Evolutionary conservation across 495 filamentous ascomycete species (phyloP).

Genomic region (Xylaria flabelliformis): DNA sequence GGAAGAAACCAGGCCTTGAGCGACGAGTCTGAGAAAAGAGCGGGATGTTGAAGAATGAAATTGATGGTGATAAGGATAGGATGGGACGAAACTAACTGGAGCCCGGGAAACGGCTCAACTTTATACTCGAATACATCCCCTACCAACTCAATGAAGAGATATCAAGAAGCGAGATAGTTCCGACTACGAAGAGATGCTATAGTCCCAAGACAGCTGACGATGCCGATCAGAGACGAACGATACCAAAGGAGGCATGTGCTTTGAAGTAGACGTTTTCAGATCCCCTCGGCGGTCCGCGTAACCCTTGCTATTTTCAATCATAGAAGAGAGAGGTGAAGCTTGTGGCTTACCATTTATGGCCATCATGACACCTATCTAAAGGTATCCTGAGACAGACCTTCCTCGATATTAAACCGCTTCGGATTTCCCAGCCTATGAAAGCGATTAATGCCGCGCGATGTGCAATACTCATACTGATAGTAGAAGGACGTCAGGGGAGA

Average conservation of each 20-base stretch:
- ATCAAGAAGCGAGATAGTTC: not conserved
- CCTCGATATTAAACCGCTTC: not conserved
- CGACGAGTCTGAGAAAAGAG: not conserved
- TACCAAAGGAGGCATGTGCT: conserved; percentile 17
- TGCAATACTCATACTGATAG: conserved; percentile 15
- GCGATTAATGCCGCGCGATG: not conserved
- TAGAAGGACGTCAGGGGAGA: conserved; percentile 13
- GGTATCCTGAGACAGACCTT: not conserved
- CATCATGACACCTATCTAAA: not conserved
- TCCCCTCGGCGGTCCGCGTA: no score
- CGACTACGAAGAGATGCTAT: not conserved
- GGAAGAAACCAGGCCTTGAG: not conserved
- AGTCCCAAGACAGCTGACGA: not conserved
- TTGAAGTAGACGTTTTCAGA: not conserved
- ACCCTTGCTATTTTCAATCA: conserved; percentile 8
- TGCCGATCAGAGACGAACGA: conserved; percentile 16
- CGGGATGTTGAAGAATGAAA: not conserved
- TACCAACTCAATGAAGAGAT: not conserved
- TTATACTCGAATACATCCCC: not conserved
- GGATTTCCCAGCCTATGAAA: not conserved
- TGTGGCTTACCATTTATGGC: not conserved
- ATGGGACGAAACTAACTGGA: not conserved
- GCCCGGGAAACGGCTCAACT: not conserved
- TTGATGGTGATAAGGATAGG: conserved; percentile 10
- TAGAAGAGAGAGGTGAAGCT: not conserved